Base-by-base conservation (phyloP, 2,329 filamentous ascomycete species). In the Ophiostoma sp. region DNA sequence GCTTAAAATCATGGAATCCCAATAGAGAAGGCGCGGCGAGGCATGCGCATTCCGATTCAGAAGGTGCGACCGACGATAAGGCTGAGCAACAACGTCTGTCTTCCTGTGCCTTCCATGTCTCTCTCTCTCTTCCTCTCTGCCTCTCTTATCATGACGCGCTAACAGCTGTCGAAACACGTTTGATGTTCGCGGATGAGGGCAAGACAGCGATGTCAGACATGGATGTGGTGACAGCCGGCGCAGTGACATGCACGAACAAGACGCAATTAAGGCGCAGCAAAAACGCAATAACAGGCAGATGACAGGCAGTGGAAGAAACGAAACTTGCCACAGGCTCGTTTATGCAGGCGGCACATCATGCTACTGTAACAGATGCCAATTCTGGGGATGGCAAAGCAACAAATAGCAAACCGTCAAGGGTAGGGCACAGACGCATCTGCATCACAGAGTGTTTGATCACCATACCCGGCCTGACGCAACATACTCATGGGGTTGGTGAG, bases 341-440 rank as follows among this genome's bases (percentile, higher is more conserved):
- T 17, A 31, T 17, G 57, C 27, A 33, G 57, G 10, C 27, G 57
- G 27, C 27, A 57, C 52, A 57, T 57, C 52, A 62, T 62, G 27
- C 27, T 17, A 33, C 57, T 62, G 27, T 62, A 27, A 15, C 52
- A 57, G 10, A 27, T 57, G 52, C 4, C 27, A 33, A 62, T 10
- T 62, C 52, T 62, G 57, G 57, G 11, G 57, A 20, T 35, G 13
- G 57, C 57, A 3, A 27, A 27, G 52, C 52, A 27, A 15, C 52
- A 4, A n/a, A 41, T 41, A 15, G 15, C 52, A 15, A 57, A 27
- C 13, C 52, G 20, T 48, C 11, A 6, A 57, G n/a, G 27, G 27
- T n/a, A 62, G 15, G 57, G 52, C 52, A 27, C 52, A 62, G 27
- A 62, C 23, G 57, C 27, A 62, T 62, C 57, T 62, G 57, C 57